Percentiles rank a stretch among this genome's conserved stretches.
These are phyloP conservation scores for Ophiocordyceps australis DNA, from an alignment of 2,329 filamentous ascomycete species.

Conservation along the genomic window DNA sequence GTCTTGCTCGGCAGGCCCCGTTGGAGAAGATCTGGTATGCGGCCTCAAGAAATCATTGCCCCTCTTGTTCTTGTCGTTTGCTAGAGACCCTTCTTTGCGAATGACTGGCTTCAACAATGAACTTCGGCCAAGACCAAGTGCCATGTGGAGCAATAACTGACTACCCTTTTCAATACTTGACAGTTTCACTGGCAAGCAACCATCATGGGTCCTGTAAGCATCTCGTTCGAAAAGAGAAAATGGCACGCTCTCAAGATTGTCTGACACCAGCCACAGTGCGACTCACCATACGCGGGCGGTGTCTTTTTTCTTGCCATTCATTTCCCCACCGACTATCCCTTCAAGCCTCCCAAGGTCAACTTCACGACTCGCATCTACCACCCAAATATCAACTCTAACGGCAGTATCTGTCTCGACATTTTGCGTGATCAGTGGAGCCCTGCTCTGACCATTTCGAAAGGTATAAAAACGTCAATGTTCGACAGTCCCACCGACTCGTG, in stretches of 20 bases:
- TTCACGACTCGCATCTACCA: slow-evolving; percentile 99
- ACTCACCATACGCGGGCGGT: slow-evolving; percentile 94
- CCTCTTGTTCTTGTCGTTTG: too few species aligned
- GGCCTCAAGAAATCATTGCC: too few species aligned
- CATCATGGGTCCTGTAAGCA: slow-evolving; percentile 94
- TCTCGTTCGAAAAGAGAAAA: background rate
- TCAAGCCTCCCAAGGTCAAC: slow-evolving; percentile 99
- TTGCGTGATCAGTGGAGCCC: slow-evolving; percentile 98
- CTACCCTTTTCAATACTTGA: too few species aligned
- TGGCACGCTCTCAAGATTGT: background rate
- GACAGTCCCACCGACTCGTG: too few species aligned
- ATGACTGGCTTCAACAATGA: too few species aligned
- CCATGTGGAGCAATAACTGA: too few species aligned
- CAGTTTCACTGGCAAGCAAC: slow-evolving; percentile 99
- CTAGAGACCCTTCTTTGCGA: too few species aligned
- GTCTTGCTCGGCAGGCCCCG: slow-evolving; percentile 92
- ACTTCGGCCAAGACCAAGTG: too few species aligned
- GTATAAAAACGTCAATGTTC: too few species aligned
- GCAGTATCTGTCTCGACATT: slow-evolving; percentile 97
- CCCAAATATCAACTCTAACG: slow-evolving; percentile 99
- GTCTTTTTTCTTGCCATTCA: slow-evolving; percentile 99
- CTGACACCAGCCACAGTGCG: slow-evolving; percentile 41
- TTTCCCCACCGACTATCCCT: slow-evolving; percentile 99
- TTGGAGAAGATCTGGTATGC: slow-evolving; percentile 95
- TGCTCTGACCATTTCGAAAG: slow-evolving; percentile 95